Base-by-base conservation (phyloP, 352 stramenopile genomes). In the Phytophthora agathidicida region DNA sequence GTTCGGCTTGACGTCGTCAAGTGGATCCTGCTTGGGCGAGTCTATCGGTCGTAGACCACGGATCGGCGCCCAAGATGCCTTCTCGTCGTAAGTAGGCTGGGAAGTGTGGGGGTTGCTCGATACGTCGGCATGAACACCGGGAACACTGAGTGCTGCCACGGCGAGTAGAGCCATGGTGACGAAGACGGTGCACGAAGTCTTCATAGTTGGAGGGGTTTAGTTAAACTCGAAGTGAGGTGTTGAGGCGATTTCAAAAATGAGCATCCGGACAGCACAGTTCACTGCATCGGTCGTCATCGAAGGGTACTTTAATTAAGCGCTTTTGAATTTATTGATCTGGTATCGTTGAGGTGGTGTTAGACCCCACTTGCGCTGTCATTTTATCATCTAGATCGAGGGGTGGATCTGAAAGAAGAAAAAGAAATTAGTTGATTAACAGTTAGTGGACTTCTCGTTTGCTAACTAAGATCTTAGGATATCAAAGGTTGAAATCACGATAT, bases 11-110 rank as follows among this genome's bases (percentile, higher is more conserved):
- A 19, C 39, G n/a, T 37, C 14, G n/a, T 52, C 24, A 1, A 20
- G 7, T 14, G 43, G 41, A n/a, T 11, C 43, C n/a, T 60, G 56
- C 5, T 65, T 44, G 23, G 48, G 31, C 0, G 27, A 36, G 8
- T 33, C 19, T 33, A 60, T 50, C 20, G 31, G n/a, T 17, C 26
- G 36, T 10, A 67, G 58, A 67, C 43, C 51, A 17, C 43, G 60
- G 1, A 32, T 7, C 7, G 41, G 26, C 6, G 31, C 19, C 47
- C n/a, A 48, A 2, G 41, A 53, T 19, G 37, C 24, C 16, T 46
- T 45, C 28, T 56, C 28, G 11, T 62, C 28, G 19, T 13, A 11
- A 3, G 8, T 3, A 26, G 56, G 22, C n/a, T 55, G 39, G 16
- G 26, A 48, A n/a, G 57, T 30, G 26, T 38, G 10, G 10, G 3